These are phyloP conservation scores for Crucihimalaya himalaica DNA, from an alignment of 345 rosid species.

Conservation along the genomic window DNA sequence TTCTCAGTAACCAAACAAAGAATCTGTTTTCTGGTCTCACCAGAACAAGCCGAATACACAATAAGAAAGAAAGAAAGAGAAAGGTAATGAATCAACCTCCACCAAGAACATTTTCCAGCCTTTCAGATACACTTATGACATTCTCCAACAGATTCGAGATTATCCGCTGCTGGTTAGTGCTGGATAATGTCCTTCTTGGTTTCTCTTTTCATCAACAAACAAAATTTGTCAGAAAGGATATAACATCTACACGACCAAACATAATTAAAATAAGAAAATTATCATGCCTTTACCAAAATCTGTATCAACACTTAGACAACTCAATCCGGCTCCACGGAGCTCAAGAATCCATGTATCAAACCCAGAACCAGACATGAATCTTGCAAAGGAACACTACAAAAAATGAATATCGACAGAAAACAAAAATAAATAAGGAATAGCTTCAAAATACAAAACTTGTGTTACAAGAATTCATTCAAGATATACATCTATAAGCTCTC, in stretches of 20 bases:
- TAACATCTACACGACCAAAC: slow-evolving; percentile 27
- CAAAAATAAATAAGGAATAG: slow-evolving; percentile 5
- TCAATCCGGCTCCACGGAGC: slow-evolving; percentile 84
- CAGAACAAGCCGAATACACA: neutral
- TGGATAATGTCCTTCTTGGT: slow-evolving; percentile 4
- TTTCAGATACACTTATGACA: slow-evolving; percentile 41
- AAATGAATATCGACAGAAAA: neutral
- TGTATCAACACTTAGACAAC: slow-evolving; percentile 44
- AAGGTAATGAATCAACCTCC: slow-evolving; percentile 40
- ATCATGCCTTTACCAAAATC: slow-evolving; percentile 21
- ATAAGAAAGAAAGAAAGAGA: neutral
- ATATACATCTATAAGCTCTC: neutral
- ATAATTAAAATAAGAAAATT: neutral
- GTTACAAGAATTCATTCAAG: slow-evolving; percentile 20
- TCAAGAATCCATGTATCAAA: slow-evolving; percentile 92
- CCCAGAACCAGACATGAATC: slow-evolving; percentile 77
- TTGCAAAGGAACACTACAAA: slow-evolving; percentile 74
- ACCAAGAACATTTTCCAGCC: slow-evolving; percentile 43
- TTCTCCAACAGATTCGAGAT: slow-evolving; percentile 40
- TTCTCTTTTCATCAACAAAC: slow-evolving; percentile 53
- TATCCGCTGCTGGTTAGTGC: slow-evolving; percentile 15
- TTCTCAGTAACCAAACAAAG: slow-evolving; percentile 38
- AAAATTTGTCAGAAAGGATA: slow-evolving; percentile 41
- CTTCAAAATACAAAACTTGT: neutral
- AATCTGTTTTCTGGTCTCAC: slow-evolving; percentile 48